A percentile compares a stretch with the other conserved stretches of the same genome.
Conservation (phyloP, 805 yeast species). For the Ogataea sp. region DNA sequence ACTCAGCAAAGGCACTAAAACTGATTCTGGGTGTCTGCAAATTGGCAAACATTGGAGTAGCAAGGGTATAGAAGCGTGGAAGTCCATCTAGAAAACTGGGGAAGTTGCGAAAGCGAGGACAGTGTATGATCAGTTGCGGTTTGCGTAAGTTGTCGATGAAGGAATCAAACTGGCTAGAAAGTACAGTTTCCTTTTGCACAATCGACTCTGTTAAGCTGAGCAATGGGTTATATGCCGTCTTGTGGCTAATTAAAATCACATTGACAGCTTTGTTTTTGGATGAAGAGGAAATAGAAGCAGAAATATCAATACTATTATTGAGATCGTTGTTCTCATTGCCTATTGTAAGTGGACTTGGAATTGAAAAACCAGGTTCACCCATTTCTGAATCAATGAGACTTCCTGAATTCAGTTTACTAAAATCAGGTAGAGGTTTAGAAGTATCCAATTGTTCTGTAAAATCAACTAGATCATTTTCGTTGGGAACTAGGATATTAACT, state of each 20-base stretch:
- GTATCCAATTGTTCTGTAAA: conserved; percentile 4
- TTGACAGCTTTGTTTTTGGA: not conserved
- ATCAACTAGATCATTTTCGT: conserved; percentile 9
- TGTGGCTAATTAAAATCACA: not conserved
- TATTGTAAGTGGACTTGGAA: conserved; percentile 5
- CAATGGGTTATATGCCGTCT: not conserved
- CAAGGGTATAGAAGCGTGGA: conserved; percentile 9
- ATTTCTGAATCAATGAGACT: conserved; percentile 2
- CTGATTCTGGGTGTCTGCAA: conserved; percentile 4
- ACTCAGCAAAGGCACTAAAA: conserved; percentile 10
- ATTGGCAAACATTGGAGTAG: conserved; percentile 6
- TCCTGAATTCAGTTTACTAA: not conserved
- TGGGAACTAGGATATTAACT: conserved; percentile 12
- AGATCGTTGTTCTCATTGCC: too few relatives aligned
- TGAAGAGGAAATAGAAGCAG: not conserved
- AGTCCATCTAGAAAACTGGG: conserved; percentile 11
- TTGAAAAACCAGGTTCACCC: conserved; percentile 4
- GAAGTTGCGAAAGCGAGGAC: conserved; percentile 8
- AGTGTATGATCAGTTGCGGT: conserved; percentile 14
- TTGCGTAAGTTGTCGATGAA: conserved; percentile 4
- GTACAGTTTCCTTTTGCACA: not conserved
- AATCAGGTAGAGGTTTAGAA: not conserved
- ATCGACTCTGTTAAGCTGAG: not conserved
- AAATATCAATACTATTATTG: too few relatives aligned
- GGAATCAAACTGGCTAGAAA: conserved; percentile 1